Percentiles rank a stretch among this genome's conserved stretches.
Evolutionary conservation across 108 stramenopile genomes (phyloP).

Genomic region (Skeletonema potamos): DNA sequence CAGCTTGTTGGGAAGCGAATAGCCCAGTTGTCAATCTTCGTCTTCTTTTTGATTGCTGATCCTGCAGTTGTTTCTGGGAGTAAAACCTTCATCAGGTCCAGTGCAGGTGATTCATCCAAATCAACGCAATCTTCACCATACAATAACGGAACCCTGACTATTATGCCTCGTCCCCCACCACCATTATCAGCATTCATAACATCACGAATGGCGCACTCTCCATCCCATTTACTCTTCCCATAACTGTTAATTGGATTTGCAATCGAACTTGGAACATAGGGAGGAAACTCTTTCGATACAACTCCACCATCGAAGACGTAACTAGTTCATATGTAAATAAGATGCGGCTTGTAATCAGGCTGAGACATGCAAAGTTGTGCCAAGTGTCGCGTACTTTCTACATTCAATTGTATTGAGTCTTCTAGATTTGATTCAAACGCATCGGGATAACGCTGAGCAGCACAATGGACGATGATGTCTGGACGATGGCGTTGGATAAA

Average conservation of each 20-base stretch:
- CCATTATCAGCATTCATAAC: conserved; percentile 14
- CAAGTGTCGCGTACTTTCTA: conserved; percentile 26
- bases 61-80: background rate
- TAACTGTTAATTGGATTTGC: conserved; percentile 29
- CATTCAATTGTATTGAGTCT: conserved; percentile 21
- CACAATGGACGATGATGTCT: conserved; percentile 35
- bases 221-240: conserved; percentile 33
- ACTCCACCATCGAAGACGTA: conserved; percentile 38
- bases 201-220: conserved; percentile 28
- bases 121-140: conserved; percentile 38
- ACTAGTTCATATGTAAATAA: conserved; percentile 34
- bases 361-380: conserved; percentile 5
- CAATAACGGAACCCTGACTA: conserved; percentile 34
- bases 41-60: background rate
- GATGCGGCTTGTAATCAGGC: conserved; percentile 7
- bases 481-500: conserved; percentile 11
- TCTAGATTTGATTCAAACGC: conserved; percentile 23
- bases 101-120: conserved; percentile 34
- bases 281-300: conserved; percentile 16
- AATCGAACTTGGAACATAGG: conserved; percentile 22
- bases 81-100: conserved; percentile 34
- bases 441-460: conserved; percentile 34
- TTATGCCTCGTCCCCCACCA: conserved; percentile 12
- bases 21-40: conserved; percentile 39
- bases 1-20: conserved; percentile 29